Evolutionary conservation across 2,329 filamentous ascomycete species (phyloP).

Genomic region (Alternaria angustiovoidea): DNA sequence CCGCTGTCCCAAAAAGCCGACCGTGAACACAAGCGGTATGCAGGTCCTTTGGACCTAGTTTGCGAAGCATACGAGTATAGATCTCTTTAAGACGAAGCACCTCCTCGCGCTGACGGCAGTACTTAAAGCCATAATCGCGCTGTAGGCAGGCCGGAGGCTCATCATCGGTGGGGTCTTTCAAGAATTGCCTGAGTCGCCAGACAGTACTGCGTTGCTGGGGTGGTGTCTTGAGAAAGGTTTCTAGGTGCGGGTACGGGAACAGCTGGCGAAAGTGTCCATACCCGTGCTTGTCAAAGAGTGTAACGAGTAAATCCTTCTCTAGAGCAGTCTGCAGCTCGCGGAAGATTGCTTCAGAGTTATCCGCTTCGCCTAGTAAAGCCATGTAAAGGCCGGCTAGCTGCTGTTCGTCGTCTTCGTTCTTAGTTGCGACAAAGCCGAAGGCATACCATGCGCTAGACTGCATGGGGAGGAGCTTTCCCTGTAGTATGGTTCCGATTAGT

Average conservation of each 20-base stretch:
- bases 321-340: slow-evolving; percentile 17
- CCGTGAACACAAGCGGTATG: slow-evolving; percentile 21
- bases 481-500: slow-evolving; percentile 2
- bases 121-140: slow-evolving; percentile 32
- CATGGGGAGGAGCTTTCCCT: neutral
- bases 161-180: neutral
- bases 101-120: slow-evolving; percentile 25
- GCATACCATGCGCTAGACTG: slow-evolving; percentile 14
- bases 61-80: slow-evolving; percentile 18
- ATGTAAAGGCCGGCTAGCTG: slow-evolving; percentile 19
- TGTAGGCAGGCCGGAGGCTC: slow-evolving; percentile 18
- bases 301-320: neutral
- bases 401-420: slow-evolving; percentile 9
- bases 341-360: slow-evolving; percentile 10
- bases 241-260: too few species aligned
- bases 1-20: slow-evolving; percentile 11
- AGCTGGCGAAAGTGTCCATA: slow-evolving; percentile 4
- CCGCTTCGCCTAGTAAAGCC: slow-evolving; percentile 1
- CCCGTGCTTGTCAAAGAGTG: slow-evolving; percentile 15
- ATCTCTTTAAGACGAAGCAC: slow-evolving; percentile 23
- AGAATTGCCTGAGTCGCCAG: slow-evolving; percentile 29
- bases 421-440: slow-evolving; percentile 28
- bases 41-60: slow-evolving; percentile 6
- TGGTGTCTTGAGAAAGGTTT: too few species aligned
- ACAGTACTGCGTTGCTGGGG: slow-evolving; percentile 18